Base-by-base conservation (phyloP, 768 basidiomycete species). In the Gloeostereum incarnatum region DNA sequence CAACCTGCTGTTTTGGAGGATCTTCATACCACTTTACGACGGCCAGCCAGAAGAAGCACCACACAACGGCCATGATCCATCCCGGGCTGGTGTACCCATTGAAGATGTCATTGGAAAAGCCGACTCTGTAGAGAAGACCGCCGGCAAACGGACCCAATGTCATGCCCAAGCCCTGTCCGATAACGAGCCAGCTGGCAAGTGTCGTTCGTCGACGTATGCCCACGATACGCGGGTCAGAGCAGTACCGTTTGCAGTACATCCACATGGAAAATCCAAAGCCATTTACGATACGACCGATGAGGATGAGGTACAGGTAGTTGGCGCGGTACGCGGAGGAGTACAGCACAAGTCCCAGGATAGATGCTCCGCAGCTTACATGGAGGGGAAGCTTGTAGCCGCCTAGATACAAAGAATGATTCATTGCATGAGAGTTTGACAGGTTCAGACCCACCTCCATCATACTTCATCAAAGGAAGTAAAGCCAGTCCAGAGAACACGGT, bases 181-280 rank as follows among this genome's bases (percentile, higher is more conserved):
- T 56, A 20, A 81, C 78, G 14, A 78, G 56, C 69, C 69, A 78
- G 13, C 73, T 67, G 3, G 75, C 75, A 13, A 81, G 67, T 0
- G 70, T 76, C 6, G 78, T 81, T 25, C 78, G 62, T 19, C 73
- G 63, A 19, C 77, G 71, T 18, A 81, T 52, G 18, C 80, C 78
- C 13, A 84, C 75, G 38, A 82, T 67, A n/a, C 73, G 72, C 3
- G 75, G 69, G 51, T 83, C 81, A 14, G 64, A 70, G 52, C 80
- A 83, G 51, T 78, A 83, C 11, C 75, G 68, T 47, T 81, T 82
- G 47, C 56, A 60, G 55, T 81, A 82, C 76, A 85, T 73, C 62
- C 73, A 79, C 17, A 69, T 61, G 3, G 75, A 68, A 50, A 78
- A 81, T 5, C 68, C 68, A 27, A 81, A 48, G 1, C 81, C 80